These are phyloP conservation scores for Gillenia trifoliata DNA, from an alignment of 306 rosid genomes.

Conservation along the genomic window DNA sequence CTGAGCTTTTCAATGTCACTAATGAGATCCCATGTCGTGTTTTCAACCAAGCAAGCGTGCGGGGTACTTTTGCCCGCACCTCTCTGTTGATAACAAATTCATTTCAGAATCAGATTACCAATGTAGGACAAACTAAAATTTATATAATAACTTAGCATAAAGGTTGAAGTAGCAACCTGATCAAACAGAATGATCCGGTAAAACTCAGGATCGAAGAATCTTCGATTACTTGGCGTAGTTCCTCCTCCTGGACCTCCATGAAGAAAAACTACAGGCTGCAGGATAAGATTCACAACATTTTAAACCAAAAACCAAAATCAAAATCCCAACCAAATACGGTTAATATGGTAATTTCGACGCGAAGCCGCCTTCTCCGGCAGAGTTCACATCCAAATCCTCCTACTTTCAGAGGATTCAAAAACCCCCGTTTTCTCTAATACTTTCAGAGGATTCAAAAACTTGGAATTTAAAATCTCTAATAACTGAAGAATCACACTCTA, in stretches of 20 bases:
- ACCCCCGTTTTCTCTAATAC: not conserved
- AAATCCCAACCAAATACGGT: not conserved
- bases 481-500: not conserved
- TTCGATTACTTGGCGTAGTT: constrained; percentile 73
- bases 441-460: not conserved
- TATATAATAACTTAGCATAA: not conserved
- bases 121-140: not conserved
- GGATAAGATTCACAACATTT: constrained; percentile 22
- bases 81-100: constrained; percentile 46
- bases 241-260: constrained; percentile 99
- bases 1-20: constrained; percentile 83
- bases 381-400: not conserved
- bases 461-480: not conserved
- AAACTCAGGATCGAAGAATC: constrained; percentile 82
- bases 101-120: constrained; percentile 15
- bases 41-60: constrained; percentile 89
- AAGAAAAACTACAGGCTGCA: constrained; percentile 83
- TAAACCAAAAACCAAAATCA: not conserved
- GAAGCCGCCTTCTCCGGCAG: not conserved
- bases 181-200: constrained; percentile 75
- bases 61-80: constrained; percentile 95
- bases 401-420: not conserved
- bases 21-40: constrained; percentile 92
- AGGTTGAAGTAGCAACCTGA: constrained; percentile 56
- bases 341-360: not conserved